phyloP scores from a whole-genome alignment of 106 monocot genomes.

The Dendrobium nobile region DNA sequence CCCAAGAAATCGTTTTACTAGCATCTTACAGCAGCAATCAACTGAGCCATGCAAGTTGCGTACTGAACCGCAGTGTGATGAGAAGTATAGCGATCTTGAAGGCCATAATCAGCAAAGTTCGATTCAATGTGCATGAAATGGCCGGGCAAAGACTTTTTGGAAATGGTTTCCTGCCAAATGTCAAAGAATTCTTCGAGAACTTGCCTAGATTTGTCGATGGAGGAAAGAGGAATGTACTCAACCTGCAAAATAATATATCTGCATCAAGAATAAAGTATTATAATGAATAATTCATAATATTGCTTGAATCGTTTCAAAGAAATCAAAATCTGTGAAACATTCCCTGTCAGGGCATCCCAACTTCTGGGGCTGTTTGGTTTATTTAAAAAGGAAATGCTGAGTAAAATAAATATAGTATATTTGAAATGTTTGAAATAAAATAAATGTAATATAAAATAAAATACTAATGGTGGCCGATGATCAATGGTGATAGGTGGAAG shows the following conservation, averaged over 20 bases:
- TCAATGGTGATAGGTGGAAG: too few relatives aligned
- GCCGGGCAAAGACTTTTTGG: slow-evolving; percentile 76
- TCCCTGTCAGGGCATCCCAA: too few relatives aligned
- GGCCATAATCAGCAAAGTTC: slow-evolving; percentile 73
- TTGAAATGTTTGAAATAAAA: too few relatives aligned
- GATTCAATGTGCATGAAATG: slow-evolving; percentile 76
- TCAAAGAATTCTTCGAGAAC: slow-evolving; percentile 85
- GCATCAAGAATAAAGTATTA: background rate
- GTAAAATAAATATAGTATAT: too few relatives aligned
- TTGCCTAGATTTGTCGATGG: slow-evolving; percentile 69
- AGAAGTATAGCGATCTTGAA: slow-evolving; percentile 60
- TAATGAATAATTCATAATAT: background rate
- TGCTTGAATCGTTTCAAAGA: background rate
- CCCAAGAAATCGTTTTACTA: slow-evolving; percentile 7
- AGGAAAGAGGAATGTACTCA: slow-evolving; percentile 82
- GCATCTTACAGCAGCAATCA: slow-evolving; percentile 64
- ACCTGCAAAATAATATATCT: slow-evolving; percentile 41
- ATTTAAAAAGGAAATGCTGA: too few relatives aligned
- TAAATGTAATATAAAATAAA: too few relatives aligned
- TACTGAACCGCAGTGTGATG: slow-evolving; percentile 90
- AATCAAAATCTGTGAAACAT: too few relatives aligned
- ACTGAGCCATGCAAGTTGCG: slow-evolving; percentile 67
- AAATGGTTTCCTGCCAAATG: slow-evolving; percentile 70
- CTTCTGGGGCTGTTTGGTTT: too few relatives aligned
- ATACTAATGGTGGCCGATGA: too few relatives aligned